Base-by-base conservation (phyloP, 345 rosid genomes). In the Mangifera indica region DNA sequence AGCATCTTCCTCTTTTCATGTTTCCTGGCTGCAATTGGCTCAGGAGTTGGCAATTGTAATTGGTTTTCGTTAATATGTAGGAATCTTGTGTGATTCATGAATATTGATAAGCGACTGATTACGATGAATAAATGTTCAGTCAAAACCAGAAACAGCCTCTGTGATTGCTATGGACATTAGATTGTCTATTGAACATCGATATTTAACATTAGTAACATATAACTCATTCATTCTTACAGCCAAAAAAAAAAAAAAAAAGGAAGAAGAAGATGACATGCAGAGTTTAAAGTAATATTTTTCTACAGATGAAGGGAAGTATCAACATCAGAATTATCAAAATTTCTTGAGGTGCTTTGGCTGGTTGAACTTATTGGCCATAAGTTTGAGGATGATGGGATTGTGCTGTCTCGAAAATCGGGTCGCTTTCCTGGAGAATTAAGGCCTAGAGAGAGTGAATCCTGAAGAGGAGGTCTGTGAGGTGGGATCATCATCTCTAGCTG, bases 231-330 rank as follows among this genome's bases (percentile, higher is more conserved):
- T 71, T 61, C 60, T 49, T 61, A 71, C 67, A 71, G 52, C 55
- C 49, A 8, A 18, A 52, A 48, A 48, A 7, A 8, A 18, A 52
- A 48, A 48, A 7, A 37, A 26, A 58, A 32, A 42, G 40, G 60
- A 48, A 25, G 56, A 49, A 18, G 26, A 48, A 17, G 52, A 54
- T 71, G 68, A 44, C 46, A 75, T 2, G 52, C 29, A 64, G 54
- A 69, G 53, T 22, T 67, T 20, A 60, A n/a, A 8, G 9, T 21
- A 56, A 34, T 40, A 63, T 58, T 25, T 55, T 24, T 67, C 79
- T 90, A 90, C 69, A 90, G 88, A 81, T 84, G 92, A 69, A 90
- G 96, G 68, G 92, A 88, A 22, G 92, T 90, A 80, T 90, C 96
- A 53, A 90, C 89, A 84, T 86, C 92, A 72, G 84, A 73, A 77